Base-by-base conservation (phyloP, 345 rosid species). In the Barbarea vulgaris region DNA sequence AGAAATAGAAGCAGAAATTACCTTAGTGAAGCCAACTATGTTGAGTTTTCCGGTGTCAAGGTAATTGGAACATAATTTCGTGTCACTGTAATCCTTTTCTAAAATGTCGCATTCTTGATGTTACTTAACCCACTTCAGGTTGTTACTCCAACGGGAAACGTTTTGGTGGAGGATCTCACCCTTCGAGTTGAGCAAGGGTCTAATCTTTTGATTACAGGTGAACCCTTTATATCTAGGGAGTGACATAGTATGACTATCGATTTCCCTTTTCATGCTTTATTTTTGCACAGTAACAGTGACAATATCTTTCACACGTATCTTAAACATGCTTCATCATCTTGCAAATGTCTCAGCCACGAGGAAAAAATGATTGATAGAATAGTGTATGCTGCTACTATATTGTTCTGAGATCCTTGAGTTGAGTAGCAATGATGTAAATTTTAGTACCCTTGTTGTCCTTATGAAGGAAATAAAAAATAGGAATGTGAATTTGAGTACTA, bases 121-220 rank as follows among this genome's bases (percentile, higher is more conserved):
- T 66, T 68, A 50, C 36, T 55, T 17, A 41, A 24, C 78, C 37
- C 70, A 54, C 68, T 75, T 60, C 87, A 96, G 99, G 98, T 96
- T 86, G 98, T 91, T 62, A 96, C 99, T 47, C 99, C 99, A 51
- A 93, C 88, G 46, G 93, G 88, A 24, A 93, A 93, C 82, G 87
- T 88, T 77, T 86, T 96, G 88, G 99, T 96, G 77, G 82, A 93
- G 84, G 92, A 93, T 84, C 87, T 96, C 79, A 85, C 83, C 73
- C 87, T 96, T 74, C 89, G 79, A 84, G 90, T 96, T 77, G 93
- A 89, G 79, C 81, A 94, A 56, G 97, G 99, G 66, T 93, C 97
- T 68, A 96, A 96, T 84, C 92, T 96, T 65, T 79, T 96, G 85
- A 96, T 96, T 73, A 96, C 99, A 88, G 99, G 99, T 96, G 82